phyloP scores from a whole-genome alignment of 768 basidiomycete species.

The Lactarius sanguifluus region DNA sequence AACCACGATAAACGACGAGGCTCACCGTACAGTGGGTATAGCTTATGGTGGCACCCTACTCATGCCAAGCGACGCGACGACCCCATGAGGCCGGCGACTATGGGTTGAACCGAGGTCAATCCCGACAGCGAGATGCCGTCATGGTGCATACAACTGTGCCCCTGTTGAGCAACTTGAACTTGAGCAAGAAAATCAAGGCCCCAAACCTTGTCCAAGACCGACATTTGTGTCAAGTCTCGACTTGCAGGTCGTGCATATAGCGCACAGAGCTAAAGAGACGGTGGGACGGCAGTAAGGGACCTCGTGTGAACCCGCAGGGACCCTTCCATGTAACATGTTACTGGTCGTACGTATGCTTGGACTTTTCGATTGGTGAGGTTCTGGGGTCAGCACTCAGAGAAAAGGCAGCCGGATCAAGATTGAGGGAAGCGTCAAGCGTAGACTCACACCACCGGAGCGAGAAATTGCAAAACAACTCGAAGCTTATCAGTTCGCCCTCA shows the following conservation, averaged over 20 bases:
- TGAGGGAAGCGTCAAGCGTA: neutral
- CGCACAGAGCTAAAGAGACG: neutral
- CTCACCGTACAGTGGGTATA: no score
- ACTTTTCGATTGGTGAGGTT: neutral
- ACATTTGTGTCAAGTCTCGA: neutral
- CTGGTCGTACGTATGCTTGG: neutral
- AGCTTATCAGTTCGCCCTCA: neutral
- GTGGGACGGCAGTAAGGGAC: neutral
- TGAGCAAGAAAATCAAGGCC: neutral
- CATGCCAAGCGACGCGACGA: no score
- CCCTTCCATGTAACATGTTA: neutral
- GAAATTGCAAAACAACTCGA: slow-evolving; percentile 1
- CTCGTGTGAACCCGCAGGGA: neutral
- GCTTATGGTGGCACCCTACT: no score
- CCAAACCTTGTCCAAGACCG: neutral
- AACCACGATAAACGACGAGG: no score
- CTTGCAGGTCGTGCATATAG: neutral
- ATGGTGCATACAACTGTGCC: neutral
- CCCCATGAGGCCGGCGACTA: no score
- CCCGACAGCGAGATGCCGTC: no score
- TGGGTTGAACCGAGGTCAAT: no score
- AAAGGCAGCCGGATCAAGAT: neutral
- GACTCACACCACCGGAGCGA: no score
- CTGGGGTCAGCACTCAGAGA: neutral
- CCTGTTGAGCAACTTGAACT: neutral